Conservation (phyloP, 1,284 basidiomycete genomes). For the Marasmius oreades region DNA sequence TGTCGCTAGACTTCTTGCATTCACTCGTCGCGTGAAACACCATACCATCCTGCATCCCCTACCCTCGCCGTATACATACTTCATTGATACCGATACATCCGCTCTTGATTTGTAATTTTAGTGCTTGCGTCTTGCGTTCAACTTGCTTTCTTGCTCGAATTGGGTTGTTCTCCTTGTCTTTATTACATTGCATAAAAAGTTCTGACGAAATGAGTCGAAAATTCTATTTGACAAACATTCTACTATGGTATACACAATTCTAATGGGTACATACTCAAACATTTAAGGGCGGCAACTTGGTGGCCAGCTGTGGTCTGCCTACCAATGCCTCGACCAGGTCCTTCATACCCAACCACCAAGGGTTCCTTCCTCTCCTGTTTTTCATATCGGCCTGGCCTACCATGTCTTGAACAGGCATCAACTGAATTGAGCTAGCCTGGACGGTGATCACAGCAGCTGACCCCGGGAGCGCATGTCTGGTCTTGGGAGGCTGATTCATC, state of each 20-base stretch:
- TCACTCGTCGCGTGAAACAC: too few species aligned
- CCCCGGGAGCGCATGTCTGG: conserved; percentile 52
- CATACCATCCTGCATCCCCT: not conserved
- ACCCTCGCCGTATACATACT: not conserved
- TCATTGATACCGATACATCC: not conserved
- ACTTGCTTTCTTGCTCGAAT: not conserved
- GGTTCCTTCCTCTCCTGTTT: conserved; percentile 76
- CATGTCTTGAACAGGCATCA: conserved; percentile 86
- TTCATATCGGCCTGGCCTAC: conserved; percentile 86
- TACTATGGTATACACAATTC: not conserved
- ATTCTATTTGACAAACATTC: too few species aligned
- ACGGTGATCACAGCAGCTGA: conserved; percentile 92
- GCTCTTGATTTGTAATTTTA: not conserved
- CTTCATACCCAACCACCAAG: conserved; percentile 81
- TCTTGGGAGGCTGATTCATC: conserved; percentile 40
- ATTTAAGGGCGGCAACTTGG: not conserved
- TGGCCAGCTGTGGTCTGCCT: conserved; percentile 52
- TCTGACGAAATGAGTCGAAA: too few species aligned
- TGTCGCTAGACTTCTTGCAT: not conserved
- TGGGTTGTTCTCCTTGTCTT: not conserved
- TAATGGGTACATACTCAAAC: not conserved
- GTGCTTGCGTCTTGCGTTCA: not conserved
- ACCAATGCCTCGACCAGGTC: conserved; percentile 71
- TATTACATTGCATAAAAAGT: too few species aligned
- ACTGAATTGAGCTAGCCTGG: conserved; percentile 74